Conservation (phyloP, 108 stramenopile species). For the Seminavis robusta region DNA sequence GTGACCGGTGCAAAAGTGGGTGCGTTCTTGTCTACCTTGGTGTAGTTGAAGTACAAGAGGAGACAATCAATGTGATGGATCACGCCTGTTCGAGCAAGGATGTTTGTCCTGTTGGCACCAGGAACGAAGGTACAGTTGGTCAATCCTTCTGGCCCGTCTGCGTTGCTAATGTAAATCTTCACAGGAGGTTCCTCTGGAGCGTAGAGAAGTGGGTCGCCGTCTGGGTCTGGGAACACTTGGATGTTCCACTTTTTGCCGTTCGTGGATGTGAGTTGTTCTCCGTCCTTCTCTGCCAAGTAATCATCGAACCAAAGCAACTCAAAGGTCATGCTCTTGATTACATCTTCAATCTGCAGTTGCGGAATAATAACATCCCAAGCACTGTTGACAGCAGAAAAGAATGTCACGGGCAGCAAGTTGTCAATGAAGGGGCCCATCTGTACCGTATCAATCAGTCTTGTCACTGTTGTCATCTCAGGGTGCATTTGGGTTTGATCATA, state of each 20-base stretch:
- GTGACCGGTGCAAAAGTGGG: too few relatives aligned
- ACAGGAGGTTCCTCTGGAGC: background rate
- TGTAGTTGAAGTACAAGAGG: too few relatives aligned
- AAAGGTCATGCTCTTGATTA: too few relatives aligned
- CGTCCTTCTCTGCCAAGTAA: background rate
- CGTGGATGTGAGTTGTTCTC: slow-evolving; percentile 1
- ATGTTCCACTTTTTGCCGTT: slow-evolving; percentile 14
- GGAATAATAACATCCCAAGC: slow-evolving; percentile 8
- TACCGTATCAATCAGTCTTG: slow-evolving; percentile 4
- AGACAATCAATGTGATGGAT: slow-evolving; percentile 16
- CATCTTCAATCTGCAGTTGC: slow-evolving; percentile 3
- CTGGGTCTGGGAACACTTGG: background rate
- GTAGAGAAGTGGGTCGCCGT: slow-evolving; percentile 4
- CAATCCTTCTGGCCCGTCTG: slow-evolving; percentile 1
- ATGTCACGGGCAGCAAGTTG: slow-evolving; percentile 2
- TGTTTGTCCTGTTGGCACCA: too few relatives aligned
- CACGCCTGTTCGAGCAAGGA: slow-evolving; percentile 13
- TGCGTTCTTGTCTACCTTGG: too few relatives aligned
- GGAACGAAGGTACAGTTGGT: too few relatives aligned
- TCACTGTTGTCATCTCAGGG: background rate
- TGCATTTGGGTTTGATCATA: background rate
- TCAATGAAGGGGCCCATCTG: slow-evolving; percentile 2
- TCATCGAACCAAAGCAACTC: too few relatives aligned
- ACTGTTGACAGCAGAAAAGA: slow-evolving; percentile 7
- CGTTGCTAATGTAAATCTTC: background rate